These are phyloP conservation scores for Puccinia brachypodii DNA, from an alignment of 1,284 basidiomycete genomes.

Conservation along the genomic window DNA sequence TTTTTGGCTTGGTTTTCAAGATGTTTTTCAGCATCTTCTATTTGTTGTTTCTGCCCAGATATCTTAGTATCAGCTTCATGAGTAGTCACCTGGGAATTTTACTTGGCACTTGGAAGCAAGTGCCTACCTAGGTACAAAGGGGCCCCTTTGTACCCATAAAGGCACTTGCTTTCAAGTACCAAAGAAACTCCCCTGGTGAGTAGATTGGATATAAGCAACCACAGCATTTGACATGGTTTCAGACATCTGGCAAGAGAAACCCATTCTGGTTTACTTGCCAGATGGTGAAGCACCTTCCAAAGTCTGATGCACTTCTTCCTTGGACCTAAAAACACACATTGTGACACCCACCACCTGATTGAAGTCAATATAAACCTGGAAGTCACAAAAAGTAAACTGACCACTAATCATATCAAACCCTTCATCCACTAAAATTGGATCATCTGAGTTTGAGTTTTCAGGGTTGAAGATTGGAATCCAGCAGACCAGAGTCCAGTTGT, in stretches of 20 bases:
- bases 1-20: not conserved
- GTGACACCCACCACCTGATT: slow-evolving; percentile 3
- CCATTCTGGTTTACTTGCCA: not conserved
- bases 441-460: not conserved
- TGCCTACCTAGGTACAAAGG: too few species aligned
- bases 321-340: slow-evolving; percentile 9
- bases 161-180: too few species aligned
- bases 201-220: not conserved
- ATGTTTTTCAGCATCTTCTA: not conserved
- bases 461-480: slow-evolving; percentile 21
- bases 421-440: not conserved
- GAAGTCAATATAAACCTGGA: slow-evolving; percentile 4
- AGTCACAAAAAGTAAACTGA: slow-evolving; percentile 10
- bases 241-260: not conserved
- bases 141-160: too few species aligned
- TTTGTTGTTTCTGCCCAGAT: not conserved
- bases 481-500: not conserved
- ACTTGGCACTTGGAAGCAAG: too few species aligned
- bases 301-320: not conserved
- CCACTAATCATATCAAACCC: not conserved
- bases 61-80: not conserved
- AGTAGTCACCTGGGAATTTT: too few species aligned
- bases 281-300: not conserved
- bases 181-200: too few species aligned
- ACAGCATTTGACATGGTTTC: not conserved